Evolutionary conservation across 495 filamentous ascomycete species (phyloP).

Genomic region (Lentithecium fluviatile): DNA sequence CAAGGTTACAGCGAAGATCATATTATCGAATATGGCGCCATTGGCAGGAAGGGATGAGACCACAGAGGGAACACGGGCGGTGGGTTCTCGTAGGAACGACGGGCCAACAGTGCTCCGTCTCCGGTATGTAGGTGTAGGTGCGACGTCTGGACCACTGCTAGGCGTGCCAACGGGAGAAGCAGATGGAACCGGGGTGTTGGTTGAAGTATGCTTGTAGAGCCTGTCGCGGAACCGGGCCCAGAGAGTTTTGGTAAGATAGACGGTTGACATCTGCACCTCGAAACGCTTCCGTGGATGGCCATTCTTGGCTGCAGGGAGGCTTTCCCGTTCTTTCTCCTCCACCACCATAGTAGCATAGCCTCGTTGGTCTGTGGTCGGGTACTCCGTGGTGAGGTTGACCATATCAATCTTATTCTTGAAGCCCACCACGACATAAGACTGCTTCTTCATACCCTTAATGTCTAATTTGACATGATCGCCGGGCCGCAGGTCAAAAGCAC

Average conservation of each 20-base stretch:
- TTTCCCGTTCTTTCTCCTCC: conserved; percentile 38
- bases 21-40: conserved; percentile 61
- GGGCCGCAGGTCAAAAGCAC: conserved; percentile 39
- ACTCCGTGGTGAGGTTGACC: conserved; percentile 14
- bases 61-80: conserved; percentile 17
- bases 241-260: conserved; percentile 43
- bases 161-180: conserved; percentile 28
- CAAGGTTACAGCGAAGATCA: conserved; percentile 80
- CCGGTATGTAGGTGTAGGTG: background rate
- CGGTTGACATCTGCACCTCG: conserved; percentile 36
- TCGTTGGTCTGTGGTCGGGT: conserved; percentile 37
- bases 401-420: conserved; percentile 36
- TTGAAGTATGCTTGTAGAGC: conserved; percentile 1
- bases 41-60: conserved; percentile 10
- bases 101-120: background rate
- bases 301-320: conserved; percentile 16
- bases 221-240: conserved; percentile 41
- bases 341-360: conserved; percentile 39
- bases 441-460: conserved; percentile 38
- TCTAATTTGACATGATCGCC: conserved; percentile 48
- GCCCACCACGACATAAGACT: conserved; percentile 42
- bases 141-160: background rate
- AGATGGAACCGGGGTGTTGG: conserved; percentile 32
- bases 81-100: conserved; percentile 17
- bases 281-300: conserved; percentile 13